Percentiles rank a stretch among this genome's conserved stretches.
Conservation (phyloP, 2,329 filamentous ascomycete genomes). For the Paracoccidioides brasiliensis region DNA sequence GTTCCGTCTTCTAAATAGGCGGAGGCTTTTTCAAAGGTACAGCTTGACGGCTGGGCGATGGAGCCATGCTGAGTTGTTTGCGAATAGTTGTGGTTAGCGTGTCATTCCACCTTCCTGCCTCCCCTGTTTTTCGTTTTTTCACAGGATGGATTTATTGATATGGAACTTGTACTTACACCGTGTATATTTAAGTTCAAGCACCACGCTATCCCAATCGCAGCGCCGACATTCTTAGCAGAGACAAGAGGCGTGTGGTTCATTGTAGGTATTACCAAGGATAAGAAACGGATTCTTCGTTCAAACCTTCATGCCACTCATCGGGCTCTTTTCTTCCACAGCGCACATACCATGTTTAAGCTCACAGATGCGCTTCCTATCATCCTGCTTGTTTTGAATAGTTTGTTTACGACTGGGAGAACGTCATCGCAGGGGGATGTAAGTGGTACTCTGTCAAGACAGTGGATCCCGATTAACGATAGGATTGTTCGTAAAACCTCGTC, state of each 20-base stretch:
- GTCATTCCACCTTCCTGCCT: too few relatives aligned
- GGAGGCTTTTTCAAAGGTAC: slow-evolving; percentile 13
- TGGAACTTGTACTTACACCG: slow-evolving; percentile 7
- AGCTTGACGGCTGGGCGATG: slow-evolving; percentile 20
- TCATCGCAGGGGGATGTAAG: neutral
- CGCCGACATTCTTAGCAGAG: slow-evolving; percentile 15
- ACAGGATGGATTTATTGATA: too few relatives aligned
- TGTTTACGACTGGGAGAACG: neutral
- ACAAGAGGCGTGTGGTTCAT: slow-evolving; percentile 16
- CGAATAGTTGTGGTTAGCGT: too few relatives aligned
- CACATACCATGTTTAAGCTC: slow-evolving; percentile 6
- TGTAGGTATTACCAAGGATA: slow-evolving; percentile 16
- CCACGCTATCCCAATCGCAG: slow-evolving; percentile 15
- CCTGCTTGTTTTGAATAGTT: neutral
- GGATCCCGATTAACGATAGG: slow-evolving; percentile 1
- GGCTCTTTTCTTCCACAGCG: slow-evolving; percentile 14
- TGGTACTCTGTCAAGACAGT: slow-evolving; percentile 4
- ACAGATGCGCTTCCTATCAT: slow-evolving; percentile 4
- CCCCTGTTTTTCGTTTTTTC: too few relatives aligned
- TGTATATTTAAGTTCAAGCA: slow-evolving; percentile 16
- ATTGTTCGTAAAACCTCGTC: too few relatives aligned
- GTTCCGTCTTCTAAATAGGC: slow-evolving; percentile 25
- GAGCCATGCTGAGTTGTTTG: slow-evolving; percentile 8
- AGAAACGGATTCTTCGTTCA: slow-evolving; percentile 16
- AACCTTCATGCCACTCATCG: slow-evolving; percentile 14